Evolutionary conservation across 2,329 filamentous ascomycete genomes (phyloP), one percentile per base, ranked within the genome.

Genomic region (Fonsecaea pedrosoi): DNA sequence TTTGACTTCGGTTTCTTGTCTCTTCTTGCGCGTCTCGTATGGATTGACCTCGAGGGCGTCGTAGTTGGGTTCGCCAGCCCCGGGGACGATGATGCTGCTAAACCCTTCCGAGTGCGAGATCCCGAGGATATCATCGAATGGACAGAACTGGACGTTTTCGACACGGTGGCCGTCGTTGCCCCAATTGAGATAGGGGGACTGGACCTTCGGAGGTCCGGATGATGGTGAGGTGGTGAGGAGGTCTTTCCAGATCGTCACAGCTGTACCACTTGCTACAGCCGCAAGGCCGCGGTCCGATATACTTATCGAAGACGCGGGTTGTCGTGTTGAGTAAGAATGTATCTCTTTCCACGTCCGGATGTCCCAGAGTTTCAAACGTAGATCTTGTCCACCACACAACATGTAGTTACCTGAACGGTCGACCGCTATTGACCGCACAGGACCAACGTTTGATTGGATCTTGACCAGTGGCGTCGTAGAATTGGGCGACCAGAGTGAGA

Each of bases 401-500:
- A 98, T 97, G 81, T 97, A 99, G 65, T 91, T 88, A 25, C 95
- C 95, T 77, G 94, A 91, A 67, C 94, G 87, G 76, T 99, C 94
- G 50, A 98, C 85, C 1, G 92, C 92, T 57, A 97, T 78, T 10
- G 91, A 89, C 63, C 94, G 88, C 3, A 99, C 93, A 0, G 95
- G 95, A 4, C 95, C 95, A 65, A 88, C 87, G 79, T 99, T 94
- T 13, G 92, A 92, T 42, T 97, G 85, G 42, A 98, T 86, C 79
- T 97, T 98, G 58, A 97, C 94, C 7, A 97, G 85, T 0, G 95
- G 91, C 0, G 92, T 91, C 63, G 89, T 86, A 32, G 89, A 90
- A 79, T 97, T 99, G 2, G 95, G 95, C 1, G 94, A 97, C 95
- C 95, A 99, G 54, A 99, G 82, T 1, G 92, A 95, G 40, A 99